Base-by-base conservation (phyloP, 805 yeast species). In the Saturnispora dispora region DNA sequence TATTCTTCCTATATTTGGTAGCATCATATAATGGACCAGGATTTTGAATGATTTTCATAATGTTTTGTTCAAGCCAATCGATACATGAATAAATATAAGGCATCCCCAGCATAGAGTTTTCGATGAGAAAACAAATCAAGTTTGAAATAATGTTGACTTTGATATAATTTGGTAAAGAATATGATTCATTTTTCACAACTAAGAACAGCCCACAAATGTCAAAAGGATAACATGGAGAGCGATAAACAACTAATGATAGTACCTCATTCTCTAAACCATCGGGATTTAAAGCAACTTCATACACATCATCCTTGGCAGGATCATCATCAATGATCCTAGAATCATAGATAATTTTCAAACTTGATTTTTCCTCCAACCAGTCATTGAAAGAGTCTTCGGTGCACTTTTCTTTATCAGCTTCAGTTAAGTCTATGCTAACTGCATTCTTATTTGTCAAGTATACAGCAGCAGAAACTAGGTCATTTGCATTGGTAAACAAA, bases 321-420 rank as follows among this genome's bases (percentile, higher is more conserved):
- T 73, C 75, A 4, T 64, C 53, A 8, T 51, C 52, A n/a, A 11
- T n/a, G 4, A 57, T 47, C 40, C 51, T 51, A 10, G 53, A 47
- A 15, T 52, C 69, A 51, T 81, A 85, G 22, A 88, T 78, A 39
- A 82, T 75, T 20, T 68, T 62, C 53, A 90, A 66, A 46, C 88
- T 81, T 52, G 83, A 88, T 15, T 82, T 61, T 60, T 90, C 97
- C 61, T 85, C 85, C 0, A 69, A 63, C 96, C 96, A 90, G 11
- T 77, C 60, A 5, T 71, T 78, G 9, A 36, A n/a, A 9, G 54
- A 41, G 53, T 52, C 43, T 3, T 57, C 45, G 4, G 5, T 20
- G 23, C 22, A 48, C 18, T 42, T 18, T 25, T 22, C 11, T n/a
- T 13, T 35, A 13, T 41, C 32, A 10, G 55, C 59, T 15, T 62